Conservation (phyloP, 345 rosid genomes). For the Camelina laxa region DNA sequence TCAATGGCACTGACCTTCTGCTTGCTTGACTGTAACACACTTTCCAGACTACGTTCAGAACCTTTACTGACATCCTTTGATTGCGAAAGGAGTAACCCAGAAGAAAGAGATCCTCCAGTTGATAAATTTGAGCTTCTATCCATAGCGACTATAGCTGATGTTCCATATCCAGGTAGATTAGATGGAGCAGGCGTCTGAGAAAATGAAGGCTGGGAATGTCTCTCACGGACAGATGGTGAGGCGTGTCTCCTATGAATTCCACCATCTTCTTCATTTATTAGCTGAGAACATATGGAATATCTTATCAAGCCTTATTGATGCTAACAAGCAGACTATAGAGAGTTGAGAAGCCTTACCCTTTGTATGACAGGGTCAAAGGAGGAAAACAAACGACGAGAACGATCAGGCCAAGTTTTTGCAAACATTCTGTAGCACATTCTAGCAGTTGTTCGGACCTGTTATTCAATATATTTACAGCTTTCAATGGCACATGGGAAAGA, state of each 20-base stretch:
- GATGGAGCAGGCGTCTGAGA: conserved; percentile 62
- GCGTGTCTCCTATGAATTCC: conserved; percentile 95
- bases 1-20: conserved; percentile 99
- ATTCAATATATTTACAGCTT: conserved; percentile 28
- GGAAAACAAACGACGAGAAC: conserved; percentile 90
- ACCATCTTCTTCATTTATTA: conserved; percentile 94
- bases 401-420: conserved; percentile 98
- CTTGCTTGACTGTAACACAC: conserved; percentile 94
- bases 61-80: conserved; percentile 71
- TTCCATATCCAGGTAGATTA: conserved; percentile 85
- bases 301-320: conserved; percentile 27
- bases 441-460: conserved; percentile 93
- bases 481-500: conserved; percentile 22
- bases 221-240: conserved; percentile 92
- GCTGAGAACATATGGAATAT: conserved; percentile 50
- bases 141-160: conserved; percentile 97
- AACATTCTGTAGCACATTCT: conserved; percentile 99
- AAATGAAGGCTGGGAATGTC: conserved; percentile 68
- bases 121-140: conserved; percentile 81
- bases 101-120: conserved; percentile 67
- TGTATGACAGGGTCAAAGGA: conserved; percentile 97
- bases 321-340: conserved; percentile 30
- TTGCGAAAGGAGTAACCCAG: conserved; percentile 80
- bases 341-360: conserved; percentile 62
- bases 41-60: conserved; percentile 90